These are phyloP conservation scores for Fragaria iinumae DNA, from an alignment of 306 rosid genomes.

Conservation along the genomic window DNA sequence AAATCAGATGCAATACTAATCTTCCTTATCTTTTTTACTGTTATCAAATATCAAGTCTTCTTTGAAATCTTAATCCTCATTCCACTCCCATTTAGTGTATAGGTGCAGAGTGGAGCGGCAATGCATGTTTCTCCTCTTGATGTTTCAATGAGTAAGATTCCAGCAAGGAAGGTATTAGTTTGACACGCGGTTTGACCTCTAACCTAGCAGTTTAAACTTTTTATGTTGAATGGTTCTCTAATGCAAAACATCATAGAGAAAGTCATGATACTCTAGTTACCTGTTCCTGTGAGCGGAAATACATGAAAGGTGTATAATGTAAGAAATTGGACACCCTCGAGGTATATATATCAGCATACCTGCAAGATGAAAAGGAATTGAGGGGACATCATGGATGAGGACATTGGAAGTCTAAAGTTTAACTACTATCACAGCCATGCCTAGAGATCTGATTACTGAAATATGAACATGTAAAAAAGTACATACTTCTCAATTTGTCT, in stretches of 20 bases:
- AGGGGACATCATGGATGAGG: conserved; percentile 13
- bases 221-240: background rate
- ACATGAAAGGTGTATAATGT: conserved; percentile 89
- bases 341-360: conserved; percentile 98
- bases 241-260: conserved; percentile 3
- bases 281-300: conserved; percentile 98
- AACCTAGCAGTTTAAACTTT: background rate
- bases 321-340: conserved; percentile 94
- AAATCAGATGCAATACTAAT: background rate
- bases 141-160: background rate
- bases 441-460: background rate
- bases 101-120: background rate
- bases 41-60: background rate
- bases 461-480: conserved; percentile 5
- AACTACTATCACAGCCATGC: conserved; percentile 1
- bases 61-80: background rate
- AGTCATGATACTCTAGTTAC: conserved; percentile 34
- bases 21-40: background rate
- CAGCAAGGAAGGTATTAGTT: background rate
- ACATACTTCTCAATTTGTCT: conserved; percentile 96
- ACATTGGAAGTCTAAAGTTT: background rate
- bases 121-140: background rate
- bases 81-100: background rate
- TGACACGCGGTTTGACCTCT: background rate
- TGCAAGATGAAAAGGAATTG: conserved; percentile 27